Evolutionary conservation across 2,329 filamentous ascomycete genomes (phyloP).

Genomic region (Nemania sp.): DNA sequence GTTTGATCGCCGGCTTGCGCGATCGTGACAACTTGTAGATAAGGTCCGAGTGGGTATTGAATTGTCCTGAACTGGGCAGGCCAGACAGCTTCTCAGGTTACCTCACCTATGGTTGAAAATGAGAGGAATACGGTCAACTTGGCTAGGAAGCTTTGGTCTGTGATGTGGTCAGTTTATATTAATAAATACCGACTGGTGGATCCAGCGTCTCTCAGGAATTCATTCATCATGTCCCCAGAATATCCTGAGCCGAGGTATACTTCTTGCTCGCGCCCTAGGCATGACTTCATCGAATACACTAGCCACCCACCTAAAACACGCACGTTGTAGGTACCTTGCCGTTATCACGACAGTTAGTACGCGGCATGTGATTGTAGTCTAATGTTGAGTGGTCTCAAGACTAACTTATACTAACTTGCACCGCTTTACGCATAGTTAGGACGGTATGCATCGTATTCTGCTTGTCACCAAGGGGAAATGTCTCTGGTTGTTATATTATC

Average conservation of each 20-base stretch:
- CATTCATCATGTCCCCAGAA: constrained; percentile 1
- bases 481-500: constrained; percentile 51
- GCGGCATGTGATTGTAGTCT: constrained; percentile 24
- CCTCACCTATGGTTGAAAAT: too few species aligned
- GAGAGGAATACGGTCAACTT: background rate
- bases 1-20: too few species aligned
- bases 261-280: background rate
- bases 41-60: background rate
- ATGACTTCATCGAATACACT: background rate
- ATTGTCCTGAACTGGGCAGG: too few species aligned
- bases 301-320: background rate
- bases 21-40: too few species aligned
- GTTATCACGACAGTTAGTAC: background rate
- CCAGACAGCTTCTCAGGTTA: too few species aligned
- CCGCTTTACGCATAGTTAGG: background rate
- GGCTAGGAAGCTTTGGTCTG: background rate
- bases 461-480: background rate
- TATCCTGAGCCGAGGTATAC: constrained; percentile 18
- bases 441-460: background rate
- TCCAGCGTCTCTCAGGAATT: constrained; percentile 5
- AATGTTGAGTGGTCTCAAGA: background rate
- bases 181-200: constrained; percentile 19
- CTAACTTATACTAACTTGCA: background rate
- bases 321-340: background rate
- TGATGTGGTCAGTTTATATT: constrained; percentile 1